A percentile compares a stretch with the other conserved stretches of the same genome.
Evolutionary conservation across 768 basidiomycete genomes (phyloP).

Genomic region (Suillus cothurnatus): DNA sequence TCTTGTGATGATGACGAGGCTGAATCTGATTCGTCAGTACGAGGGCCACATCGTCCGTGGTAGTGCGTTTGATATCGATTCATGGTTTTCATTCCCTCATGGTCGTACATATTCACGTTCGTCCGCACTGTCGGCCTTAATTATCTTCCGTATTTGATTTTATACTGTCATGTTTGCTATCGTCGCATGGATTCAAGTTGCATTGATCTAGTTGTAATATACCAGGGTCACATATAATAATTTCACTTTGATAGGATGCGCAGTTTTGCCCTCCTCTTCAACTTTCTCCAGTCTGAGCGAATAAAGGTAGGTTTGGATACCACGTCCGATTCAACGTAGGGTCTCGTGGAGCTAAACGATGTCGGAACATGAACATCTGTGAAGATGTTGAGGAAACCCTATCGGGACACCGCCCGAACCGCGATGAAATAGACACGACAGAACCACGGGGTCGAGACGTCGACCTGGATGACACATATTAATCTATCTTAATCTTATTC

Average conservation of each 20-base stretch:
- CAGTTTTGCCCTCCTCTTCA: background rate
- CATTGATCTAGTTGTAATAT: conserved; percentile 13
- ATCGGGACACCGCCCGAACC: background rate
- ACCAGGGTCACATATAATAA: conserved; percentile 8
- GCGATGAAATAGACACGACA: conserved; percentile 5
- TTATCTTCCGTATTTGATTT: conserved; percentile 11
- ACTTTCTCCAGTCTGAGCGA: background rate
- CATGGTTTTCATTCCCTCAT: background rate
- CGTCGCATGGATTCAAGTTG: conserved; percentile 8
- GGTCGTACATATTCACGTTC: conserved; percentile 12
- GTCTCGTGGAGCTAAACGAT: background rate
- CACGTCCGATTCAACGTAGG: conserved; percentile 1
- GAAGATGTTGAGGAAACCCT: conserved; percentile 1
- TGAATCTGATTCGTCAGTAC: conserved; percentile 37
- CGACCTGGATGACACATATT: conserved; percentile 1
- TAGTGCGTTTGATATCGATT: conserved; percentile 22
- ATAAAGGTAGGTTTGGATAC: background rate
- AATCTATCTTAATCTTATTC: conserved; percentile 10
- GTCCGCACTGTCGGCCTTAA: conserved; percentile 12
- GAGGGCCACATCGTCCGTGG: conserved; percentile 49
- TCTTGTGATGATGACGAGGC: conserved; percentile 36
- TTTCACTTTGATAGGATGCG: background rate
- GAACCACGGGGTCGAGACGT: conserved; percentile 13
- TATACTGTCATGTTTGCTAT: conserved; percentile 12
- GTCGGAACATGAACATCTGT: conserved; percentile 2